Evolutionary conservation across 2,329 filamentous ascomycete genomes (phyloP).

Genomic region (Penicillium oxalicum): DNA sequence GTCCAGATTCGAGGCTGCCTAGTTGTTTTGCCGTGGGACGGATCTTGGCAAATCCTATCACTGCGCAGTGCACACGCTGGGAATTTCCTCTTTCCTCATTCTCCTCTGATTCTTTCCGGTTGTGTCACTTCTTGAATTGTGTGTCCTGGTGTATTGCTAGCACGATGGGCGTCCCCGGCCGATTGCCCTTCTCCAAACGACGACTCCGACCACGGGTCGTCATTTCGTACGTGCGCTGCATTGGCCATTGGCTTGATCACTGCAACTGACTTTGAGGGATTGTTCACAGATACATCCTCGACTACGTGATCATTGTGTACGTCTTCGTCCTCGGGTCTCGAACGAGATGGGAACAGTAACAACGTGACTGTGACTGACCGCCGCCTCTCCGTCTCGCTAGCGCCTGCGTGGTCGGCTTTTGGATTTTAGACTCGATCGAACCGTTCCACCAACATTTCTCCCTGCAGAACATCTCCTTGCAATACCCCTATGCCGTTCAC

Average conservation of each 20-base stretch:
- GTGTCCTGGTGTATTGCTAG: neutral
- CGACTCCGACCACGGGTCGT: constrained; percentile 46
- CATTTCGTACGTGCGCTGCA: constrained; percentile 43
- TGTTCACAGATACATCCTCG: constrained; percentile 47
- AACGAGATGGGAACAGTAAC: too few relatives aligned
- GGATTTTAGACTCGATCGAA: constrained; percentile 48
- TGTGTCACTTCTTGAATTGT: neutral
- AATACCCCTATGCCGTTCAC: constrained; percentile 52
- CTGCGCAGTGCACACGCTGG: too few relatives aligned
- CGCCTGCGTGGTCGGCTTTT: constrained; percentile 47
- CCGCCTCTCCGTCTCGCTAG: constrained; percentile 28
- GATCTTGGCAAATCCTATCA: too few relatives aligned
- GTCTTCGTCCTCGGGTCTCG: too few relatives aligned
- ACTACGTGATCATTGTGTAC: constrained; percentile 56
- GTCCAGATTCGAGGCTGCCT: too few relatives aligned
- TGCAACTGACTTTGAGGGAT: constrained; percentile 6
- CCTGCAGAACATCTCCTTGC: constrained; percentile 50
- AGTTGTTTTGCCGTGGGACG: too few relatives aligned
- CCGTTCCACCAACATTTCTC: constrained; percentile 56
- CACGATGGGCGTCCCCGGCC: constrained; percentile 26
- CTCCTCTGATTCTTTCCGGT: neutral
- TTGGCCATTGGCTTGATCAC: neutral
- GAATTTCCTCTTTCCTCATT: too few relatives aligned
- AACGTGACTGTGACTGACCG: constrained; percentile 8
- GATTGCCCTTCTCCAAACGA: constrained; percentile 51